phyloP scores from a whole-genome alignment of 148 eudicot genomes.

The Rhododendron williamsianum region DNA sequence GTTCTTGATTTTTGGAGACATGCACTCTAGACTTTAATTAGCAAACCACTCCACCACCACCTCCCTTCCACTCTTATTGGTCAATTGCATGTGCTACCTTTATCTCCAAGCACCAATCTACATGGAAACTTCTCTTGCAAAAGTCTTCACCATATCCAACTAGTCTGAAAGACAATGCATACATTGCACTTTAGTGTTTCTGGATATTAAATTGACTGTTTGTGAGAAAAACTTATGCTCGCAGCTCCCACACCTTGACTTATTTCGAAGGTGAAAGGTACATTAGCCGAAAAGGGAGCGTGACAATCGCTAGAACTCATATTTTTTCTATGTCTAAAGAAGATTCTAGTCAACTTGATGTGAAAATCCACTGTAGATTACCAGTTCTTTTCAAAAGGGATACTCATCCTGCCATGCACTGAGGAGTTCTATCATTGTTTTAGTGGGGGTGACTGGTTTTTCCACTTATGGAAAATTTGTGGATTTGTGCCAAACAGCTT shows the following conservation, averaged over 20 bases:
- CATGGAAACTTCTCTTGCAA: not conserved
- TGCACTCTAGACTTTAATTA: not conserved
- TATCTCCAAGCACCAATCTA: not conserved
- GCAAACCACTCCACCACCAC: not conserved
- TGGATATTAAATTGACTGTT: not conserved
- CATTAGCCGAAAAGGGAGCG: slow-evolving; percentile 6
- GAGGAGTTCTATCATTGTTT: not conserved
- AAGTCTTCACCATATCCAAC: slow-evolving; percentile 15
- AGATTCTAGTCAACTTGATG: not conserved
- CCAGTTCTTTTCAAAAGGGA: not conserved
- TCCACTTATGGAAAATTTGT: not conserved
- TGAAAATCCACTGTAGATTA: not conserved
- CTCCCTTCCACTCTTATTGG: slow-evolving; percentile 2
- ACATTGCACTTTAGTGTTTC: not conserved
- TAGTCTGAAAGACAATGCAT: not conserved
- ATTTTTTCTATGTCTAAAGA: not conserved
- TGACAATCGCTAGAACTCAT: not conserved
- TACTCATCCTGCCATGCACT: slow-evolving; percentile 12
- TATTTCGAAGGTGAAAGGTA: slow-evolving; percentile 4
- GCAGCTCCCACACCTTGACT: not conserved
- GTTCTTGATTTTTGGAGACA: not conserved
- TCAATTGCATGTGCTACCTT: not conserved
- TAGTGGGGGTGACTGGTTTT: slow-evolving; percentile 14
- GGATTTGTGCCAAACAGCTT: slow-evolving; percentile 21
- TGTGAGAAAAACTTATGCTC: not conserved